A percentile compares a stretch with the other conserved stretches of the same genome.
phyloP scores from a whole-genome alignment of 768 basidiomycete genomes.

The Naematelia encephala region DNA sequence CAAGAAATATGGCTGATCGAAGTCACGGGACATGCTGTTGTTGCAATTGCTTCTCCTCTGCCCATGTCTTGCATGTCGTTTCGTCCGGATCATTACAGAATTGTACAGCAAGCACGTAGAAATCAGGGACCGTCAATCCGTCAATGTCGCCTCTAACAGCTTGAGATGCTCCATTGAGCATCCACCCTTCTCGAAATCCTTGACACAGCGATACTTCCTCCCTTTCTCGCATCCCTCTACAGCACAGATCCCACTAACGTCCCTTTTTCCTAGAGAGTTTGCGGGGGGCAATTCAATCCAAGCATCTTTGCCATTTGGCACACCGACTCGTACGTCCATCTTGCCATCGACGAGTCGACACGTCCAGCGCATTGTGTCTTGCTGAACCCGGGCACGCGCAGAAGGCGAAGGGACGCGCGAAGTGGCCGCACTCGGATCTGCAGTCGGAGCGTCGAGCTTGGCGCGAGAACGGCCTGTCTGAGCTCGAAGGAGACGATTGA shows the following conservation, averaged over 20 bases:
- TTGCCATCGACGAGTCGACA: slow-evolving; percentile 26
- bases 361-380: slow-evolving; percentile 22
- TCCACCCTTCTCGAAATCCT: slow-evolving; percentile 37
- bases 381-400: not conserved
- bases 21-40: too few species aligned
- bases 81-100: not conserved
- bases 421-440: slow-evolving; percentile 11
- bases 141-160: slow-evolving; percentile 23
- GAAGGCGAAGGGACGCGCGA: slow-evolving; percentile 10
- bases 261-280: not conserved
- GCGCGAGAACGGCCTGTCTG: slow-evolving; percentile 43
- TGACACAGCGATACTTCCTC: slow-evolving; percentile 38
- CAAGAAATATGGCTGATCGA: too few species aligned
- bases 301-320: slow-evolving; percentile 25
- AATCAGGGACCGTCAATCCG: not conserved
- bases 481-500: slow-evolving; percentile 48
- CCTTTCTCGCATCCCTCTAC: slow-evolving; percentile 29
- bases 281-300: slow-evolving; percentile 14
- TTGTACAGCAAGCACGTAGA: not conserved
- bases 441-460: slow-evolving; percentile 36
- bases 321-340: slow-evolving; percentile 23
- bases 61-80: slow-evolving; percentile 15
- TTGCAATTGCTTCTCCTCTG: too few species aligned
- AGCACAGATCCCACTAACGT: slow-evolving; percentile 15
- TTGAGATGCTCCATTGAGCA: slow-evolving; percentile 40